A percentile compares a stretch with the other conserved stretches of the same genome.
These are phyloP conservation scores for Clonostachys sp. DNA, from an alignment of 2,329 filamentous ascomycete genomes.

Conservation along the genomic window DNA sequence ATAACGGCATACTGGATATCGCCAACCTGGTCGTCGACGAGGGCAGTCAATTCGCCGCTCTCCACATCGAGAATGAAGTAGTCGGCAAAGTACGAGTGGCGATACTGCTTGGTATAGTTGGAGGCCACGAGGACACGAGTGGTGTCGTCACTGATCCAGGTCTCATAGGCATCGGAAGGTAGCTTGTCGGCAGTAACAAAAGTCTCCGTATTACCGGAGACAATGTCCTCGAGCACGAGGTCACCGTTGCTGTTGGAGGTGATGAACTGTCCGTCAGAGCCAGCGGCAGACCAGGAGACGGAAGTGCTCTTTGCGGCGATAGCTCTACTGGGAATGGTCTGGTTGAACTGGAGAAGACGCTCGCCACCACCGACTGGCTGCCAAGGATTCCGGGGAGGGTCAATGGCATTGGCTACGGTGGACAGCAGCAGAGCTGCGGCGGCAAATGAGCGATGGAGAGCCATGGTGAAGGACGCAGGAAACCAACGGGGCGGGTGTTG, in stretches of 20 bases:
- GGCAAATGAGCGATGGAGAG: not conserved
- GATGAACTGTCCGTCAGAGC: conserved; percentile 59
- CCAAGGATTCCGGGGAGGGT: conserved; percentile 46
- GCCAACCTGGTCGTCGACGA: conserved; percentile 54
- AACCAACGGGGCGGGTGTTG: too few species aligned
- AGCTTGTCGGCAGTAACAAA: conserved; percentile 56
- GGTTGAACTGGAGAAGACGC: conserved; percentile 55
- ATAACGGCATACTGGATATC: conserved; percentile 66
- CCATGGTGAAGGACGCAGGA: too few species aligned
- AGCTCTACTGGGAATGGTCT: conserved; percentile 43
- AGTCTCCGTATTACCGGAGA: conserved; percentile 48
- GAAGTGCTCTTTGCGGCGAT: conserved; percentile 41
- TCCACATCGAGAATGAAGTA: conserved; percentile 60
- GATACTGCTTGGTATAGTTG: conserved; percentile 65
- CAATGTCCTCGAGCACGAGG: conserved; percentile 57
- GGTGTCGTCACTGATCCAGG: conserved; percentile 57
- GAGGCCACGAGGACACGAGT: conserved; percentile 56
- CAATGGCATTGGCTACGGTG: conserved; percentile 25
- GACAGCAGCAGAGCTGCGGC: conserved; percentile 10
- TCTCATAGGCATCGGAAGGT: conserved; percentile 49
- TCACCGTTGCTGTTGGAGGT: conserved; percentile 42
- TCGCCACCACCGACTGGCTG: conserved; percentile 52
- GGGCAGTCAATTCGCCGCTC: conserved; percentile 46
- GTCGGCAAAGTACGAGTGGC: conserved; percentile 63
- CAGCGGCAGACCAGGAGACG: conserved; percentile 53